Evolutionary conservation across 2,329 filamentous ascomycete genomes (phyloP).

Genomic region (Metarhizium guizhouense): DNA sequence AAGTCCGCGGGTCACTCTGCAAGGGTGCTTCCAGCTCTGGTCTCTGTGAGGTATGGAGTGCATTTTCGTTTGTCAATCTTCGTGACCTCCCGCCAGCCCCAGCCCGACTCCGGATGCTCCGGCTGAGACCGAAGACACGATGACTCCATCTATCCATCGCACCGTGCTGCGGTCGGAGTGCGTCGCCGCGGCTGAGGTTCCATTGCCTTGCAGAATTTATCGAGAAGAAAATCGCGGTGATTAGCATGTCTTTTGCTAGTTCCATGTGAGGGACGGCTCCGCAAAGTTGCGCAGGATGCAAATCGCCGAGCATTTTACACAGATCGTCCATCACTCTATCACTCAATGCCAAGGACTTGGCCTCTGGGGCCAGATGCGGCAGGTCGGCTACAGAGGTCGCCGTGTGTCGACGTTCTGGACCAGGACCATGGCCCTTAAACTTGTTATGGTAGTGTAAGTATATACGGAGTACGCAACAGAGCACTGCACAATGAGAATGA

Average conservation of each 20-base stretch:
- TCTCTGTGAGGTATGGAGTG: background rate
- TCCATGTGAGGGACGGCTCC: background rate
- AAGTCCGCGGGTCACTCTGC: background rate
- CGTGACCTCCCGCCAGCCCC: background rate
- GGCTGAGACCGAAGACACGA: background rate
- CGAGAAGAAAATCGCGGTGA: no score
- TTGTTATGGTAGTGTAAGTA: no score
- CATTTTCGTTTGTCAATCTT: background rate
- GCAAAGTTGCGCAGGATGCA: background rate
- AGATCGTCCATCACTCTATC: background rate
- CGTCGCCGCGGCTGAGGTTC: background rate
- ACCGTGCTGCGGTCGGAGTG: background rate
- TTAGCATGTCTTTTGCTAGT: no score
- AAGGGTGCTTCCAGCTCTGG: no score
- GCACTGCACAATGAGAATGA: background rate
- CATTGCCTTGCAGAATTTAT: background rate
- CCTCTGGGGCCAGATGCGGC: conserved; percentile 3
- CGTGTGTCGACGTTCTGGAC: background rate
- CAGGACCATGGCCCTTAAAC: background rate
- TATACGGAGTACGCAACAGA: no score
- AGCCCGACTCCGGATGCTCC: conserved; percentile 3
- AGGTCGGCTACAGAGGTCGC: conserved; percentile 1
- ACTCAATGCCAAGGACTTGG: conserved; percentile 2
- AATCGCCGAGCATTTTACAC: conserved; percentile 1
- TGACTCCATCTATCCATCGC: background rate